Conservation (phyloP, 345 rosid genomes). For the Populus simonii region DNA sequence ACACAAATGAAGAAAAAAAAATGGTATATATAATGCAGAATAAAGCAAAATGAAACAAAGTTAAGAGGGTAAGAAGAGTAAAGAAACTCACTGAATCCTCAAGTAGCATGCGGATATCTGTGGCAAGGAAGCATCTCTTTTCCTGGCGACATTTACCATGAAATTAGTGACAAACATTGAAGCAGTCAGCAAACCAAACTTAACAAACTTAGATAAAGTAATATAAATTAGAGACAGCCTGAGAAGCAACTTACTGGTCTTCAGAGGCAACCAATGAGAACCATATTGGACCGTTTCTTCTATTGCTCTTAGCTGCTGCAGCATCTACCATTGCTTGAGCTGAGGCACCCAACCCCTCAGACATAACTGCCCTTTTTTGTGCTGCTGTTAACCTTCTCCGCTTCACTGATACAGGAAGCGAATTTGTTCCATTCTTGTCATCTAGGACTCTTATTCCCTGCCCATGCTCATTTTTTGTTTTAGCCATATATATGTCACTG, state of each 20-base stretch:
- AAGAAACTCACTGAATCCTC: conserved; percentile 69
- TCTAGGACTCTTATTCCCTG: conserved; percentile 45
- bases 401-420: conserved; percentile 48
- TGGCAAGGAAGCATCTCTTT: conserved; percentile 69
- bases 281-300: conserved; percentile 81
- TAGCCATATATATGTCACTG: conserved; percentile 29
- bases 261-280: conserved; percentile 87
- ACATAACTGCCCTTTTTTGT: conserved; percentile 44
- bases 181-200: conserved; percentile 4
- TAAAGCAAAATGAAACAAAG: not conserved
- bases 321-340: conserved; percentile 53
- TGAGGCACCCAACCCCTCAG: conserved; percentile 51
- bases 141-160: conserved; percentile 52
- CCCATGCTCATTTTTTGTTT: conserved; percentile 57
- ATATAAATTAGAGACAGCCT: not conserved
- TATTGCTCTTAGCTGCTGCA: conserved; percentile 41
- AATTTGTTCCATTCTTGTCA: conserved; percentile 45
- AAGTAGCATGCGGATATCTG: conserved; percentile 76
- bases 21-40: not conserved
- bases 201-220: not conserved
- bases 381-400: conserved; percentile 65
- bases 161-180: conserved; percentile 12
- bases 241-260: conserved; percentile 63
- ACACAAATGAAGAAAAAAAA: conserved; percentile 5
- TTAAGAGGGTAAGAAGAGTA: not conserved